Conservation (phyloP, 1,284 basidiomycete species). For the Vanrija pseudolonga region DNA sequence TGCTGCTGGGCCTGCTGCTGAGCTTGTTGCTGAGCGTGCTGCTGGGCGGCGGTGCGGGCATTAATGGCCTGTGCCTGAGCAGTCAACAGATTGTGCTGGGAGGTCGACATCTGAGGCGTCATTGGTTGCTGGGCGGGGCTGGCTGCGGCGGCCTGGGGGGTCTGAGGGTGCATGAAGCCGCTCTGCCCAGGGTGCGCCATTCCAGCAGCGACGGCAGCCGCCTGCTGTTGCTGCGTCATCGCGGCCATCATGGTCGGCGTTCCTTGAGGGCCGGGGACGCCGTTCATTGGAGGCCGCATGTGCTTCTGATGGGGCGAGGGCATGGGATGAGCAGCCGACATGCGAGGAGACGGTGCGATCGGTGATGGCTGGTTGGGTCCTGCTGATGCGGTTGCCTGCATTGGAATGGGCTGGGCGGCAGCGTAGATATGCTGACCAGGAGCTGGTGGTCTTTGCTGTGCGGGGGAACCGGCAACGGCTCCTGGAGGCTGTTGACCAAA, state of each 20-base stretch:
- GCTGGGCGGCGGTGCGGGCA: constrained; percentile 4
- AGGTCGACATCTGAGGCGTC: constrained; percentile 21
- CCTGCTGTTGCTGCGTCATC: constrained; percentile 32
- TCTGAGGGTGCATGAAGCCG: constrained; percentile 14
- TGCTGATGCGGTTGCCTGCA: constrained; percentile 21
- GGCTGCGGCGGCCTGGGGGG: constrained; percentile 12
- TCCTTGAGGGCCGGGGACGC: constrained; percentile 12
- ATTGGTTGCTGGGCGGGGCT: constrained; percentile 20
- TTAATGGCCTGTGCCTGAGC: constrained; percentile 12
- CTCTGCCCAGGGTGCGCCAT: constrained; percentile 8
- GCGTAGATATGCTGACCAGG: constrained; percentile 25
- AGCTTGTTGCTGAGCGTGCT: constrained; percentile 12
- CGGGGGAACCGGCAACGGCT: constrained; percentile 23
- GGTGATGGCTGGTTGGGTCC: constrained; percentile 28
- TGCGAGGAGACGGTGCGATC: constrained; percentile 29
- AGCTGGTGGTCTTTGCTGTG: constrained; percentile 23
- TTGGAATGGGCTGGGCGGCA: constrained; percentile 14
- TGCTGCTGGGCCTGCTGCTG: constrained; percentile 14
- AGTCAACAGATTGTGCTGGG: constrained; percentile 11
- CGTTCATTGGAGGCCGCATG: constrained; percentile 35
- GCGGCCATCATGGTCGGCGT: constrained; percentile 35
- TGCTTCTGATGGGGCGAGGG: constrained; percentile 36
- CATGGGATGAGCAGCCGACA: constrained; percentile 31
- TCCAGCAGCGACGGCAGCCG: constrained; percentile 10
- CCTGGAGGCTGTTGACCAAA: constrained; percentile 15